These are phyloP conservation scores for Datisca glomerata DNA, from an alignment of 306 rosid genomes.

Conservation along the genomic window DNA sequence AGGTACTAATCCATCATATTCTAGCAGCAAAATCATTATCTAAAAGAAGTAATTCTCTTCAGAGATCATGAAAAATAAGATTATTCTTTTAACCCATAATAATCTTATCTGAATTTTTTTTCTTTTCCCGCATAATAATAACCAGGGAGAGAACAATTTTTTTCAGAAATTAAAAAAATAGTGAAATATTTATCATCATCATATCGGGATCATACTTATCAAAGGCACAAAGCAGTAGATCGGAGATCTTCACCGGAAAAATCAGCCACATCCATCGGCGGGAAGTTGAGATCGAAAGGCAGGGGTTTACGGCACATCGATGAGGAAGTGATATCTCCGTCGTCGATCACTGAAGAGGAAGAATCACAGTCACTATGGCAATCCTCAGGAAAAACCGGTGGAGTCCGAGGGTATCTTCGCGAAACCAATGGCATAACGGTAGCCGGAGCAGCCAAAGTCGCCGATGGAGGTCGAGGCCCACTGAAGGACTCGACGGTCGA, in stretches of 20 bases:
- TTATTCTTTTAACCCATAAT: no score
- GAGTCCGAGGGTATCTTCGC: conserved; percentile 36
- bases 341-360: conserved; percentile 63
- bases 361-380: conserved; percentile 92
- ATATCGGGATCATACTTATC: conserved; percentile 7
- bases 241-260: conserved; percentile 30
- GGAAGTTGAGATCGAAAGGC: conserved; percentile 71
- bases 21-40: no score
- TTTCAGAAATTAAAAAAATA: no score
- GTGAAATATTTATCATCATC: background rate
- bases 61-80: no score
- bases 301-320: conserved; percentile 31
- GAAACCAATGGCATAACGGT: conserved; percentile 9
- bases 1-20: no score
- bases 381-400: conserved; percentile 62
- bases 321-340: conserved; percentile 35
- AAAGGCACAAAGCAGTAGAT: conserved; percentile 71
- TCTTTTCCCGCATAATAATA: no score
- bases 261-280: conserved; percentile 44
- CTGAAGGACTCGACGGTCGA: conserved; percentile 84
- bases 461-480: conserved; percentile 42
- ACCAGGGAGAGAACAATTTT: no score
- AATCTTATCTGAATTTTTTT: no score
- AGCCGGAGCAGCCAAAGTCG: background rate
- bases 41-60: no score